These are phyloP conservation scores for Lactifluus echinatus DNA, from an alignment of 768 basidiomycete genomes.

Conservation along the genomic window DNA sequence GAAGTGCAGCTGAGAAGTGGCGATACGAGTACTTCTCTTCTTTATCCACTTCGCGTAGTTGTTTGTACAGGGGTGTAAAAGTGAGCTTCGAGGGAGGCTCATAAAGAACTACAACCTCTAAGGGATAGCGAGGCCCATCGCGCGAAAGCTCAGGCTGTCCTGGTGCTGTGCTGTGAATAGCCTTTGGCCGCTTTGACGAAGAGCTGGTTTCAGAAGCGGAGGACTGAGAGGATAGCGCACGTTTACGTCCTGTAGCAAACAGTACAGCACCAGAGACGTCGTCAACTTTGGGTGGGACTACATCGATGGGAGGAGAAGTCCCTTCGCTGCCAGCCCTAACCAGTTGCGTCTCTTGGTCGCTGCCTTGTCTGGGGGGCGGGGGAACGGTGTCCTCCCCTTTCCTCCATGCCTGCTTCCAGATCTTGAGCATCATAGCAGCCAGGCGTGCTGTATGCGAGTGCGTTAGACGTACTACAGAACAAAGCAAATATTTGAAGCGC, in stretches of 20 bases:
- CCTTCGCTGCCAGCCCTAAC: conserved; percentile 15
- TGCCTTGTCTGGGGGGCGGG: conserved; percentile 13
- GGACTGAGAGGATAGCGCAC: background rate
- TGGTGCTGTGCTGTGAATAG: background rate
- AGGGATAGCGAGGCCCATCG: conserved; percentile 24
- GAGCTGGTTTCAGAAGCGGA: background rate
- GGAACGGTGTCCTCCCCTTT: conserved; percentile 23
- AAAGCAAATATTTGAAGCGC: background rate
- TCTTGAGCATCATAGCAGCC: conserved; percentile 35
- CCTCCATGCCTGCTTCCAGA: conserved; percentile 45
- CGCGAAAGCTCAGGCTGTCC: background rate
- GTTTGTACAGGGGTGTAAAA: conserved; percentile 38
- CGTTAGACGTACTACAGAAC: no score
- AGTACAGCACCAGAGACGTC: conserved; percentile 13
- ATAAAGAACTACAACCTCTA: conserved; percentile 49
- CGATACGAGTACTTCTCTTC: conserved; percentile 31
- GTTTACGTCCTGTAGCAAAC: conserved; percentile 12
- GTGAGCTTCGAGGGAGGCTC: conserved; percentile 30
- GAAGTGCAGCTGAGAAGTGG: conserved; percentile 40
- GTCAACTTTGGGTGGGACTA: conserved; percentile 14
- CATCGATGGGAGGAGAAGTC: conserved; percentile 17
- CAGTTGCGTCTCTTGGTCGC: conserved; percentile 13
- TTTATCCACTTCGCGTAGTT: conserved; percentile 39
- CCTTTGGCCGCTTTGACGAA: conserved; percentile 4
- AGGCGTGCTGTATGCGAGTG: background rate